Evolutionary conservation across 768 basidiomycete genomes (phyloP), one percentile per base, ranked within the genome.

Genomic region (Leccinum disarticulatum): DNA sequence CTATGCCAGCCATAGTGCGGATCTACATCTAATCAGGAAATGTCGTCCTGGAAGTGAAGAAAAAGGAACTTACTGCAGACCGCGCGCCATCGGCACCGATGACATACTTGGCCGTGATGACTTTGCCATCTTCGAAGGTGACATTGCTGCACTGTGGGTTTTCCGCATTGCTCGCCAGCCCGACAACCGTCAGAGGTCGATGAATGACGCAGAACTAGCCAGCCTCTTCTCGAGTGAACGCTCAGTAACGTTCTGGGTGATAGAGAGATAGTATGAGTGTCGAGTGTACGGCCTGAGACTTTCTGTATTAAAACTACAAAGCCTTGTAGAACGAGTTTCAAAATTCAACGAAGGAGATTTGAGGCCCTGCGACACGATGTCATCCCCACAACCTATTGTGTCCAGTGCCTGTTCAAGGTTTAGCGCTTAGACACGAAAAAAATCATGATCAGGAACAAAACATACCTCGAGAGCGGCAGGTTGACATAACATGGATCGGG

Each of bases 191-290:
- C 59, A 75, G 68, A 2, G 79, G 77, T 1, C 80, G 70, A 49
- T 68, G 61, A 8, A 81, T 66, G 3, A 46, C n/a, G n/a, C n/a
- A n/a, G n/a, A n/a, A n/a, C 70, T 64, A 3, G 68, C 52, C 28
- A 81, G 62, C 36, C 70, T 70, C 7, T 76, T 67, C 22, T 67
- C 69, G 7, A 84, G 73, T n/a, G 77, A 57, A n/a, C 67, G 64
- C 59, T 85, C 83, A 0, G 79, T 80, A 7, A 75, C 56, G 49
- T 70, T 72, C 64, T 85, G 83, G n/a, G 81, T 75, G 27, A 80
- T 64, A 31, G 79, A 52, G 25, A 81, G 62, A 19, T 68, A 66
- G 53, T 76, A 83, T 1, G 81, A 80, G 61, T 75, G 79, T 17
- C 68, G 76, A 43, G 81, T 83, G 64, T 82, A 68, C 6, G 70